Percentiles rank a stretch among this genome's conserved stretches.
phyloP scores from a whole-genome alignment of 179 eudicot species.

The Pouteria campechiana region DNA sequence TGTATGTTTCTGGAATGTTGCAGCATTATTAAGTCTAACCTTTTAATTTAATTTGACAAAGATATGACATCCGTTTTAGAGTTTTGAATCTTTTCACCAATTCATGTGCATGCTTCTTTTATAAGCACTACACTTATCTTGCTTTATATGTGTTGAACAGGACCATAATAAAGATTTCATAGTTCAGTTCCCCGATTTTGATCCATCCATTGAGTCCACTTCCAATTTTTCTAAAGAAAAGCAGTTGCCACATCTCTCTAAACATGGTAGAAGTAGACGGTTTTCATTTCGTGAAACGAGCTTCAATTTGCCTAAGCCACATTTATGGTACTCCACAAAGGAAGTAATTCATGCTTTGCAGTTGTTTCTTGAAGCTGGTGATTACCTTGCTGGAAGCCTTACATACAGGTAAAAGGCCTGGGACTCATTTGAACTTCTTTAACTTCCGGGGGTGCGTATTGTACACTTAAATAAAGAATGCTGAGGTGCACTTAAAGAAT shows the following conservation, averaged over 20 bases:
- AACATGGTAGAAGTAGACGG: slow-evolving; percentile 23
- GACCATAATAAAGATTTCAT: slow-evolving; percentile 91
- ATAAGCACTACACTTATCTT: too few species aligned
- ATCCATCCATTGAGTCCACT: slow-evolving; percentile 28
- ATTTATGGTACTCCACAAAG: slow-evolving; percentile 76
- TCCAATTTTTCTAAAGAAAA: slow-evolving; percentile 10
- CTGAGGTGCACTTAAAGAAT: too few species aligned
- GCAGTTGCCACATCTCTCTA: slow-evolving; percentile 12
- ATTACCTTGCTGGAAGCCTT: slow-evolving; percentile 49
- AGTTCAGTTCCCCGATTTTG: slow-evolving; percentile 94
- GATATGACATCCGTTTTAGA: too few species aligned
- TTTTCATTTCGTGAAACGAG: slow-evolving; percentile 35
- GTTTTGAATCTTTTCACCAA: too few species aligned
- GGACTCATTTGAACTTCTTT: too few species aligned
- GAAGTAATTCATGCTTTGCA: slow-evolving; percentile 58
- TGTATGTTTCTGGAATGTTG: too few species aligned
- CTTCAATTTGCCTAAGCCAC: slow-evolving; percentile 53
- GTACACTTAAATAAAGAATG: too few species aligned
- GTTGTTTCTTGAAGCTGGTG: slow-evolving; percentile 72
- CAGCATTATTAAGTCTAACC: too few species aligned
- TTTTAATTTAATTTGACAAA: too few species aligned
- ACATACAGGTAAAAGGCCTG: slow-evolving; percentile 85
- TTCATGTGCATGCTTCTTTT: too few species aligned
- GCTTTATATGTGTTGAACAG: slow-evolving; percentile 46
- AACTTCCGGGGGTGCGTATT: too few species aligned